Evolutionary conservation across 768 basidiomycete genomes (phyloP).

Genomic region (Crassisporium funariophilum): DNA sequence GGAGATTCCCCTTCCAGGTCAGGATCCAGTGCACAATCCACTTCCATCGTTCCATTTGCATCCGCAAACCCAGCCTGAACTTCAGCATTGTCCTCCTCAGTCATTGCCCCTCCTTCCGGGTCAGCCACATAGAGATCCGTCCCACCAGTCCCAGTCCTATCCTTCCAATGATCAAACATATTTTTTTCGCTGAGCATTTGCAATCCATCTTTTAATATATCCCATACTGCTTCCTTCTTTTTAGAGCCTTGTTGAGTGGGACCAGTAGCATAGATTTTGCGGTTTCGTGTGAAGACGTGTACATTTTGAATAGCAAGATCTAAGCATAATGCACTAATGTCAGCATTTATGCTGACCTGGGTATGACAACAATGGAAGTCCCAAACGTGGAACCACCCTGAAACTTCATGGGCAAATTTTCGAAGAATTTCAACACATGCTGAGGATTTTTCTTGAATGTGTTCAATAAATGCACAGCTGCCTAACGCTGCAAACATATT

Average conservation of each 20-base stretch:
- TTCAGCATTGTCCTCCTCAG: neutral
- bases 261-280: neutral
- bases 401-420: constrained; percentile 2
- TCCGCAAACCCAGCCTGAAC: neutral
- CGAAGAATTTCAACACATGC: constrained; percentile 14
- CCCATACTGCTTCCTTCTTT: neutral
- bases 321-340: constrained; percentile 6
- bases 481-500: constrained; percentile 17
- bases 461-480: constrained; percentile 13
- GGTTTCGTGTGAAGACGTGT: neutral
- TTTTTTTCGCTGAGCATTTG: neutral
- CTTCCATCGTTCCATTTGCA: neutral
- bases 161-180: neutral
- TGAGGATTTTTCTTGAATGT: constrained; percentile 14
- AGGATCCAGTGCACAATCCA: neutral
- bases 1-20: neutral
- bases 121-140: neutral
- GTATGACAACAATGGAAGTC: neutral
- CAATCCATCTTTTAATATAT: neutral
- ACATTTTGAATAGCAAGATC: constrained; percentile 5
- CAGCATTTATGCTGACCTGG: constrained; percentile 7
- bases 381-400: neutral
- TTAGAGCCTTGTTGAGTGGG: neutral
- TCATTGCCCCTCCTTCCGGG: neutral
- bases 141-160: neutral